Evolutionary conservation across 139 green algal species (phyloP), one percentile per base, ranked within the genome.

Genomic region (Chlorella sp.): DNA sequence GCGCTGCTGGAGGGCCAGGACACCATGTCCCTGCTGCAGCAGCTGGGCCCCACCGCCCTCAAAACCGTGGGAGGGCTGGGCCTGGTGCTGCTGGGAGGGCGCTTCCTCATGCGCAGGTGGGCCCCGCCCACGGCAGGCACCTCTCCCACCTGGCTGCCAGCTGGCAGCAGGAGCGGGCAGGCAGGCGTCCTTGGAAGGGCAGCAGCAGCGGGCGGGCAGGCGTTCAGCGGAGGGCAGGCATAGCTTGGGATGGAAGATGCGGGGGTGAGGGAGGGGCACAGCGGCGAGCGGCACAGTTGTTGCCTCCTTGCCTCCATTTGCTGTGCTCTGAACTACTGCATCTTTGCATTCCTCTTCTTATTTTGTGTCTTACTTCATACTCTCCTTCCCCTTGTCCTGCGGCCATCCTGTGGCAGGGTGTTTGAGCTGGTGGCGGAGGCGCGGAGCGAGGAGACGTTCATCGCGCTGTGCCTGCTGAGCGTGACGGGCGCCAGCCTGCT

Each of bases 401-500:
- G 30, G 1, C 1, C 37, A 66, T 28, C 64, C n/a, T 42, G 48
- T 36, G 34, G 89, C 83, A 91, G 91, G 40, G 48, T 93, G 18
- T 93, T 93, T 89, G 91, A 98, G 94, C 91, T 98, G 66, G 96
- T 99, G 60, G 96, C 96, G 0, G 85, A 96, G 64, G 95, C 94
- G 0, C 93, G 95, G 81, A 96, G 92, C 39, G 87, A 93, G 57
- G 97, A 99, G 92, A 96, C 96, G n/a, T 99, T 99, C 92, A 94
- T 99, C 32, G 97, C 97, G 30, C 92, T 99, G 68, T 98, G 95
- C 88, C 92, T 99, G 90, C 94, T 99, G 69, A 98, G 94, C 3
- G 97, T 99, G 30, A 96, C 96, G 2, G 97, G 97, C 79, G 96
- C 96, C 16, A 92, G 92, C 19, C 92, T 99, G 80, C 79, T 97